These are phyloP conservation scores for Solanum clarkiae DNA, from an alignment of 257 asterid genomes.

Conservation along the genomic window DNA sequence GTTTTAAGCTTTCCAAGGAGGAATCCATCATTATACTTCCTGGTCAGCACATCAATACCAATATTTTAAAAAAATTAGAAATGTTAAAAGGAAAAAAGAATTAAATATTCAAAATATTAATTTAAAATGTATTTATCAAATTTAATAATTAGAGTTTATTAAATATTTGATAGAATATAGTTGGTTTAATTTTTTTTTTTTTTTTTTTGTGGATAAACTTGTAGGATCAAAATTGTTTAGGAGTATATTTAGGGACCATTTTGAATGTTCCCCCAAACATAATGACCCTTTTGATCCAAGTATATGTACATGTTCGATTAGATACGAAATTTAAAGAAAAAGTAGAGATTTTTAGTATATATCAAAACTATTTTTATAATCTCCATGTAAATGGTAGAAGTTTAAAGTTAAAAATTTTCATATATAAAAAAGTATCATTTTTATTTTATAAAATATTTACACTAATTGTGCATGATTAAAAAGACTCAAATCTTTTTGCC, in stretches of 20 bases:
- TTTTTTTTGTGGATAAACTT: too few species aligned
- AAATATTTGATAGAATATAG: not conserved
- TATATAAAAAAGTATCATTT: not conserved
- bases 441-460: not conserved
- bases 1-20: constrained; percentile 67
- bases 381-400: not conserved
- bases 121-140: not conserved
- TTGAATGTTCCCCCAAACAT: too few species aligned
- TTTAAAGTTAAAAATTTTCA: not conserved
- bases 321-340: not conserved
- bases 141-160: not conserved
- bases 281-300: not conserved
- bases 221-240: too few species aligned
- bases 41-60: too few species aligned
- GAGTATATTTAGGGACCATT: too few species aligned
- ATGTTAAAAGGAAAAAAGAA: not conserved
- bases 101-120: not conserved
- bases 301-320: not conserved
- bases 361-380: not conserved
- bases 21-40: constrained; percentile 28
- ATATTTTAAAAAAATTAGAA: not conserved
- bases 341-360: not conserved
- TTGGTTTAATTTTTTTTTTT: too few species aligned
- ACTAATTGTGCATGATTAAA: constrained; percentile 3
- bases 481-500: constrained; percentile 49